These are phyloP conservation scores for Erodium moschatum DNA, from an alignment of 441 rosid species.

Conservation along the genomic window DNA sequence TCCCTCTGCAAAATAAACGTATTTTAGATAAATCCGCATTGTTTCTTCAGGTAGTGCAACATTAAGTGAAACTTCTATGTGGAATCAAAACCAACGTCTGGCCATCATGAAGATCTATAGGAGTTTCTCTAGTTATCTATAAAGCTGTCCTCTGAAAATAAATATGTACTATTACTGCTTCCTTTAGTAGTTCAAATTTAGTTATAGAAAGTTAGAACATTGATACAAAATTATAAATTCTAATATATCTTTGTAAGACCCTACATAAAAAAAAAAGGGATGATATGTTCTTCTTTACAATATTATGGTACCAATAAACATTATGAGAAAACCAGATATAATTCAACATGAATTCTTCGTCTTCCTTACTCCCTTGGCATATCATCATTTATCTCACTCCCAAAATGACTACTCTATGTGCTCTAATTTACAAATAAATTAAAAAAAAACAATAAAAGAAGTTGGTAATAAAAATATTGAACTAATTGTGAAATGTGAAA, in stretches of 20 bases:
- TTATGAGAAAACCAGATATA: background rate
- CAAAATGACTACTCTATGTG: background rate
- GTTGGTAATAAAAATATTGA: background rate
- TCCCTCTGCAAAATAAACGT: constrained; percentile 46
- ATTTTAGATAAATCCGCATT: background rate
- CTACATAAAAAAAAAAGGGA: background rate
- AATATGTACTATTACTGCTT: background rate
- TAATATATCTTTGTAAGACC: background rate
- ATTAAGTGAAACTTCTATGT: background rate
- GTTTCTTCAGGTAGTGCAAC: background rate
- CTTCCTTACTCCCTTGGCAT: background rate
- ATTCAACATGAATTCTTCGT: background rate
- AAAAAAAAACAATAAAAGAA: background rate
- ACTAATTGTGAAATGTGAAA: background rate
- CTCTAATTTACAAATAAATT: background rate
- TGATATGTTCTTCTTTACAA: background rate
- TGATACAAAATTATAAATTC: background rate
- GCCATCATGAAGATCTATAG: background rate
- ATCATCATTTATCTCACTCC: background rate
- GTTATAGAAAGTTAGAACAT: background rate
- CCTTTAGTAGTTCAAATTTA: background rate
- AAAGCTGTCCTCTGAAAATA: background rate
- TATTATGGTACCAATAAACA: background rate
- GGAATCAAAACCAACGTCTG: background rate
- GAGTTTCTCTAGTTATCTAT: background rate